Evolutionary conservation across 2,329 filamentous ascomycete species (phyloP).

Genomic region (Neurospora sp.): DNA sequence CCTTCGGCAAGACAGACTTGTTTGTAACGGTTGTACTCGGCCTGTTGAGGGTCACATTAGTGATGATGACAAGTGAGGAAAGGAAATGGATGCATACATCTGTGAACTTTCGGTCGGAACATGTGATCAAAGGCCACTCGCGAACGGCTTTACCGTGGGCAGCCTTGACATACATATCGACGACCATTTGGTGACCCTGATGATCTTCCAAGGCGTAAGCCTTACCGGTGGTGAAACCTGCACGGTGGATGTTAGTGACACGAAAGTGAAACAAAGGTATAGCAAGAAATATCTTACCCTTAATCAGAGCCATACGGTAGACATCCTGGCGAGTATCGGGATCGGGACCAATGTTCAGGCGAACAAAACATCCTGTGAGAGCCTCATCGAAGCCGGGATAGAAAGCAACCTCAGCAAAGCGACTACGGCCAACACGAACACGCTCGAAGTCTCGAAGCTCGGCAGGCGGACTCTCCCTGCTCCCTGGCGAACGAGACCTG

Average conservation of each 20-base stretch:
- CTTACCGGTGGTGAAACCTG: slow-evolving; percentile 67
- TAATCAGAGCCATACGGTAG: slow-evolving; percentile 84
- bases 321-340: slow-evolving; percentile 60
- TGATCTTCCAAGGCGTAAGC: slow-evolving; percentile 72
- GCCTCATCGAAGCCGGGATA: slow-evolving; percentile 79
- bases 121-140: slow-evolving; percentile 82
- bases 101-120: slow-evolving; percentile 78
- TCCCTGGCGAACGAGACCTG: slow-evolving; percentile 41
- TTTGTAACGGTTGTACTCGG: slow-evolving; percentile 74
- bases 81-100: slow-evolving; percentile 44
- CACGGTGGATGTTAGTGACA: background rate
- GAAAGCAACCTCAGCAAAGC: slow-evolving; percentile 87
- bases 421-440: slow-evolving; percentile 70
- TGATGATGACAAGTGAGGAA: slow-evolving; percentile 1
- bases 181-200: slow-evolving; percentile 68
- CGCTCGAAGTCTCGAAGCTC: slow-evolving; percentile 76
- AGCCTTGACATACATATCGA: slow-evolving; percentile 73
- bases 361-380: slow-evolving; percentile 74
- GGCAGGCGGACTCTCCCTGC: slow-evolving; percentile 58
- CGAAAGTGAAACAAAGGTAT: background rate
- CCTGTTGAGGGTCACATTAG: slow-evolving; percentile 29
- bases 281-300: slow-evolving; percentile 43
- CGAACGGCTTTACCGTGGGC: slow-evolving; percentile 75
- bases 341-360: slow-evolving; percentile 74
- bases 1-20: slow-evolving; percentile 63